These are phyloP conservation scores for Fusarium pseudocircinatum DNA, from an alignment of 2,329 filamentous ascomycete genomes.

Conservation along the genomic window DNA sequence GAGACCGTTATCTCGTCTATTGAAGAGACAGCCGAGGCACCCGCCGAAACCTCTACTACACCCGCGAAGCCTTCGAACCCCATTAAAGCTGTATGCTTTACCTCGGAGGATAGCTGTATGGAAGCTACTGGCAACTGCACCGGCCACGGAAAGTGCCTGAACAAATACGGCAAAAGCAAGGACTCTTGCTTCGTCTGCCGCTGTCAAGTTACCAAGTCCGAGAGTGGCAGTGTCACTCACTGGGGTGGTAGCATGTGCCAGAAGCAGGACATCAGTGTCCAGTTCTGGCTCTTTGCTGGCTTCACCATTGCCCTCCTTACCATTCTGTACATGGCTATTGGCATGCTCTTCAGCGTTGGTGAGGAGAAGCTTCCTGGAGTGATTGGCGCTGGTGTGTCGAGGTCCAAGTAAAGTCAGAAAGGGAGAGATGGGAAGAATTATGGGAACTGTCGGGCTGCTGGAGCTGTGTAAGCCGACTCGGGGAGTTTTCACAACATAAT, in stretches of 20 bases:
- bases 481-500: constrained; percentile 33
- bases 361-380: constrained; percentile 90
- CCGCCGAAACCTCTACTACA: constrained; percentile 38
- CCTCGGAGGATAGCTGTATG: constrained; percentile 73
- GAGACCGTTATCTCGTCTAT: constrained; percentile 58
- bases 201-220: constrained; percentile 70
- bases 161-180: constrained; percentile 65
- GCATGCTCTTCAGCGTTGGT: constrained; percentile 84
- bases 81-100: constrained; percentile 78
- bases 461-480: constrained; percentile 36
- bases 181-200: constrained; percentile 80
- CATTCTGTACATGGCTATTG: constrained; percentile 75
- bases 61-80: constrained; percentile 49
- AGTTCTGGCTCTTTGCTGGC: constrained; percentile 86
- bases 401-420: constrained; percentile 63
- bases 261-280: constrained; percentile 88
- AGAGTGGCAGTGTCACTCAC: constrained; percentile 69
- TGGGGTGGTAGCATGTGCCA: constrained; percentile 91
- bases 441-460: constrained; percentile 28
- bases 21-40: constrained; percentile 41
- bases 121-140: constrained; percentile 81
- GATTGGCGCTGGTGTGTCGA: constrained; percentile 92
- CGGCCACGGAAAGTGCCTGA: constrained; percentile 79
- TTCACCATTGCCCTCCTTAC: constrained; percentile 77
- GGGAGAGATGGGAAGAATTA: not conserved